Evolutionary conservation across 2,329 filamentous ascomycete species (phyloP).

Genomic region (Cordyceps javanica): DNA sequence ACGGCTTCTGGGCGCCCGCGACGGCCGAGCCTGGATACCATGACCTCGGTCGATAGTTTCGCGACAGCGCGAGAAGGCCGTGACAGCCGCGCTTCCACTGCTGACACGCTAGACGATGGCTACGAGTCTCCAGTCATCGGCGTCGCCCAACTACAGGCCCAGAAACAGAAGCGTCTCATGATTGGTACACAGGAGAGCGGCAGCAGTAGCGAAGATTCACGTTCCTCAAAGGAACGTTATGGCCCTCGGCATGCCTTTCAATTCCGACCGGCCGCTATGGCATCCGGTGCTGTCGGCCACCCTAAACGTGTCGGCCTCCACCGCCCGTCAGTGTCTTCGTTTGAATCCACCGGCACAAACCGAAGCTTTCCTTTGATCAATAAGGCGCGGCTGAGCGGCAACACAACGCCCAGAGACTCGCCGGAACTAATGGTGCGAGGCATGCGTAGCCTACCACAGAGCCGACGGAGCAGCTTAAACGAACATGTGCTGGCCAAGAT

Average conservation of each 20-base stretch:
- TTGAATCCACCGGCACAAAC: slow-evolving; percentile 52
- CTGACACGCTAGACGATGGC: slow-evolving; percentile 13
- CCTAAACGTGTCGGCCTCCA: slow-evolving; percentile 29
- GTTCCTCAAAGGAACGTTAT: slow-evolving; percentile 12
- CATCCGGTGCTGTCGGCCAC: not conserved
- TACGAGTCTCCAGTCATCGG: slow-evolving; percentile 9
- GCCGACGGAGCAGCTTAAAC: slow-evolving; percentile 7
- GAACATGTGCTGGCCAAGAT: slow-evolving; percentile 2
- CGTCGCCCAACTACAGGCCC: not conserved
- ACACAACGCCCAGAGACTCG: slow-evolving; percentile 43
- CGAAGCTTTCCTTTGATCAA: slow-evolving; percentile 58
- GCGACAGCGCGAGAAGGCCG: slow-evolving; percentile 50
- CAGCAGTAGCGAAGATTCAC: slow-evolving; percentile 16
- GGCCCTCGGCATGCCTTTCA: slow-evolving; percentile 15
- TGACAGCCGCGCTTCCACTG: slow-evolving; percentile 29
- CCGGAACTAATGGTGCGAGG: slow-evolving; percentile 42
- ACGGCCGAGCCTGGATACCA: slow-evolving; percentile 43
- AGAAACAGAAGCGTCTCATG: not conserved
- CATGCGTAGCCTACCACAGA: not conserved
- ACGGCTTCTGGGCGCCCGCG: slow-evolving; percentile 32
- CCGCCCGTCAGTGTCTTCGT: slow-evolving; percentile 50
- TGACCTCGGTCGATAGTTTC: slow-evolving; percentile 48
- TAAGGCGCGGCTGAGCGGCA: slow-evolving; percentile 40
- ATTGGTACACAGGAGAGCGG: slow-evolving; percentile 11
- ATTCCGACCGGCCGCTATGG: slow-evolving; percentile 1